A percentile compares a stretch with the other conserved stretches of the same genome.
Evolutionary conservation across 805 yeast genomes (phyloP).

Genomic region (Myxozyma neotropica): DNA sequence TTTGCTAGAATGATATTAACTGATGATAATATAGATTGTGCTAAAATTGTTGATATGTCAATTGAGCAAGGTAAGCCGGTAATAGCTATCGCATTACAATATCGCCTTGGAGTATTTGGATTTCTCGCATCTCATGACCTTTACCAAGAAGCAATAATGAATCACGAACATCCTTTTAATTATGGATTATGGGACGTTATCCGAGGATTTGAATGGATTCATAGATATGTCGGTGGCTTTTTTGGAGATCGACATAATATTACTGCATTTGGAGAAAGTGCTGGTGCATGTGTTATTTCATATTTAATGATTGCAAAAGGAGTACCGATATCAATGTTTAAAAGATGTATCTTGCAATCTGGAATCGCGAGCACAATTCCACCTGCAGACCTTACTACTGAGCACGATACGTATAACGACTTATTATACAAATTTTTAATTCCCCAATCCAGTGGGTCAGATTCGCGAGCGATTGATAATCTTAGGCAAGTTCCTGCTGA

Average conservation of each 20-base stretch:
- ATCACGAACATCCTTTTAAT: constrained; percentile 35
- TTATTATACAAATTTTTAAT: not conserved
- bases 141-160: constrained; percentile 40
- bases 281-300: constrained; percentile 39
- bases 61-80: constrained; percentile 38
- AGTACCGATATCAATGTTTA: not conserved
- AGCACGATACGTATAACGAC: constrained; percentile 14
- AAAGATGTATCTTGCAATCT: constrained; percentile 12
- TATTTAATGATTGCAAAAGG: constrained; percentile 2
- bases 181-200: constrained; percentile 49
- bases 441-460: too few relatives aligned
- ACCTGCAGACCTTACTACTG: not conserved
- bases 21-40: constrained; percentile 9
- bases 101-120: constrained; percentile 49
- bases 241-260: constrained; percentile 50
- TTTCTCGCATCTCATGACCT: constrained; percentile 47
- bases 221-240: constrained; percentile 45
- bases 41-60: constrained; percentile 21
- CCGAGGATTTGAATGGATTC: constrained; percentile 46
- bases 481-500: constrained; percentile 7
- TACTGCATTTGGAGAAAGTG: constrained; percentile 49
- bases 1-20: not conserved
- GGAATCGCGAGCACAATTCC: constrained; percentile 15
- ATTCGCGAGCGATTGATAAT: not conserved
- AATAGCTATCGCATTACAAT: constrained; percentile 47